A percentile compares a stretch with the other conserved stretches of the same genome.
Evolutionary conservation across 148 eudicot genomes (phyloP).

Genomic region (Rhododendron kiyosumense): DNA sequence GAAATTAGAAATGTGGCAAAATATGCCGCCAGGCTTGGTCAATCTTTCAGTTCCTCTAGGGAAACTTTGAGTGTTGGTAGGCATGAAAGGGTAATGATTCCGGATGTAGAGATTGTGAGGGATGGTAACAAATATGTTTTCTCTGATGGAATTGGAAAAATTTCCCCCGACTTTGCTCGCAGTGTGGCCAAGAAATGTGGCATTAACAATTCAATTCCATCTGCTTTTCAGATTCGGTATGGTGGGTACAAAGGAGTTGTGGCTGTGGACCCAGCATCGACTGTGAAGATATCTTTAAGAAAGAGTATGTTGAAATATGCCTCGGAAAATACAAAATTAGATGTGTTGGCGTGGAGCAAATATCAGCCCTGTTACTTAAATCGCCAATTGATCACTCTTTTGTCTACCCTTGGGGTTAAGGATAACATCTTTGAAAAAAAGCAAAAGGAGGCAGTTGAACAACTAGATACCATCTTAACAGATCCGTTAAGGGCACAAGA

Average conservation of each 20-base stretch:
- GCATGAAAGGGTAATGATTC: conserved; percentile 52
- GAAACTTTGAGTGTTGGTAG: conserved; percentile 62
- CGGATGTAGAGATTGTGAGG: conserved; percentile 35
- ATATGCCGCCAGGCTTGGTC: conserved; percentile 98
- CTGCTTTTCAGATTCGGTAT: conserved; percentile 85
- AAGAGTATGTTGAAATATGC: conserved; percentile 75
- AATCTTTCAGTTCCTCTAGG: conserved; percentile 81
- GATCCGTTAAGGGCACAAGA: conserved; percentile 70
- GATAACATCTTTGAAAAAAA: conserved; percentile 65
- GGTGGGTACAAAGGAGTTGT: conserved; percentile 95
- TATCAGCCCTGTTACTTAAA: conserved; percentile 85
- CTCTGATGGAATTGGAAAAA: conserved; percentile 94
- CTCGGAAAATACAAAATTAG: conserved; percentile 54
- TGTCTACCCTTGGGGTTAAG: conserved; percentile 80
- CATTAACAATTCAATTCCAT: conserved; percentile 37
- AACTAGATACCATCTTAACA: conserved; percentile 53
- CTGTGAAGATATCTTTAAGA: conserved; percentile 59
- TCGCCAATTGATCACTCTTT: conserved; percentile 73
- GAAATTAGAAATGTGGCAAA: conserved; percentile 74
- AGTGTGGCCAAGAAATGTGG: conserved; percentile 71
- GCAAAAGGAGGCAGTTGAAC: conserved; percentile 66
- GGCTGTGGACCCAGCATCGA: conserved; percentile 69
- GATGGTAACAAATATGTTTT: conserved; percentile 41
- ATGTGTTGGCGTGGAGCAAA: conserved; percentile 74
- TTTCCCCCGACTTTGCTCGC: conserved; percentile 71